Evolutionary conservation across 352 stramenopile genomes (phyloP), one percentile per base, ranked within the genome.

Genomic region (Phytophthora foliorum): DNA sequence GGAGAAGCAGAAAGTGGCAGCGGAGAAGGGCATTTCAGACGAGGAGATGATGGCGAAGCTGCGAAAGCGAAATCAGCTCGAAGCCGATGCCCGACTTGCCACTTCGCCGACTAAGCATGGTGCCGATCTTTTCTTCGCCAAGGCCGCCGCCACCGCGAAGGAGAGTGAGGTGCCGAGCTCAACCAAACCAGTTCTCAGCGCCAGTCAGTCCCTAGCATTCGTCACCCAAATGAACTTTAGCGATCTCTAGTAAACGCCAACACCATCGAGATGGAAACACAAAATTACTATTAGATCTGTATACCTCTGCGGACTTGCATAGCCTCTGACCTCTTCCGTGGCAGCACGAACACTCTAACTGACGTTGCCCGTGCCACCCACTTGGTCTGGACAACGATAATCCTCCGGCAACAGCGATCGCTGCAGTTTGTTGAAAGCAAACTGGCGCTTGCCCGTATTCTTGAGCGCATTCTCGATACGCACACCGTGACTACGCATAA

Each of bases 341-440:
- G 54, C 4, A 49, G 29, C 19, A 2, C 16, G 19, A 19, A 41
- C 36, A 57, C 60, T 64, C 67, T 86, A 96, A 65, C 87, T 95
- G 53, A 96, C 87, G 68, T 96, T 96, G 39, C 89, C 89, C 4
- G 86, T 90, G 61, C 89, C 89, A 45, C 86, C 87, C 49, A 94
- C 84, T 44, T 93, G 84, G 61, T 96, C 87, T 24, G 89, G 89
- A 77, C 88, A 95, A 16, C 88, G 78, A 60, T 97, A 97, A 25
- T 96, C 88, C 51, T 95, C 89, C 0, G 90, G 90, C 42, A 97
- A 76, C 17, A 94, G 65, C 61, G 88, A 95, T n/a, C 88, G 84
- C 69, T 97, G 90, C 42, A 97, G 71, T 64, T 92, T 94, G 74
- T 96, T 97, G 78, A 97, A 97, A 16, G 90, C 90, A 57, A 95